These are phyloP conservation scores for Cercospora citrullina DNA, from an alignment of 2,329 filamentous ascomycete genomes.

Conservation along the genomic window DNA sequence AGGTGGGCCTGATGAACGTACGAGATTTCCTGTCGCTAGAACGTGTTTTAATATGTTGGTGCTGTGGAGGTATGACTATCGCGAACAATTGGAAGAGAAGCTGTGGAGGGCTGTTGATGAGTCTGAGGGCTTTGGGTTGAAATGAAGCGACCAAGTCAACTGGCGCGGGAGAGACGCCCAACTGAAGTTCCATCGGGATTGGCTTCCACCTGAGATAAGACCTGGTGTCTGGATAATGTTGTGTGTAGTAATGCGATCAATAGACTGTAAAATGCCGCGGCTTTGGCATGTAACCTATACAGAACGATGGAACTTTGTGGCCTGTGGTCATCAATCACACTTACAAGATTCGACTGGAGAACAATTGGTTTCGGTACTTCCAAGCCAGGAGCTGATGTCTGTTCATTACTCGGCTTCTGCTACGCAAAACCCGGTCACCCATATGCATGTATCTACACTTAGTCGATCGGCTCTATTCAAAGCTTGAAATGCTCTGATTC, in stretches of 20 bases:
- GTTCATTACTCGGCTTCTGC: neutral
- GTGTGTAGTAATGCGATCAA: neutral
- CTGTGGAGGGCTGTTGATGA: constrained; percentile 86
- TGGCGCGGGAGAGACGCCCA: neutral
- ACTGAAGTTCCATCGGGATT: neutral
- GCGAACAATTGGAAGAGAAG: constrained; percentile 66
- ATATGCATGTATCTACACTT: neutral
- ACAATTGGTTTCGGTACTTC: neutral
- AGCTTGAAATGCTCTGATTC: neutral
- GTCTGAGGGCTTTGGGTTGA: constrained; percentile 90
- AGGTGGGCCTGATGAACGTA: constrained; percentile 57
- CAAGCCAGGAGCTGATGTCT: neutral
- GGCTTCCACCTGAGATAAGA: neutral
- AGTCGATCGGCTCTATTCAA: neutral
- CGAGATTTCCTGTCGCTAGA: constrained; percentile 77
- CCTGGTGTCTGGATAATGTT: neutral
- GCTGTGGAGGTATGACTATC: constrained; percentile 69
- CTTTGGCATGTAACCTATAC: neutral
- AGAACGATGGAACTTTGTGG: neutral
- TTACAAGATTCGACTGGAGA: neutral
- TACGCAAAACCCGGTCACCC: neutral
- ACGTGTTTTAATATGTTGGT: constrained; percentile 89
- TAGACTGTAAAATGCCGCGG: neutral
- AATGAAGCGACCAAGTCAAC: constrained; percentile 48
- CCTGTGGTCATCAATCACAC: neutral